Evolutionary conservation across 2,329 filamentous ascomycete genomes (phyloP), one percentile per base, ranked within the genome.

Genomic region (Stachybotrys elegans): DNA sequence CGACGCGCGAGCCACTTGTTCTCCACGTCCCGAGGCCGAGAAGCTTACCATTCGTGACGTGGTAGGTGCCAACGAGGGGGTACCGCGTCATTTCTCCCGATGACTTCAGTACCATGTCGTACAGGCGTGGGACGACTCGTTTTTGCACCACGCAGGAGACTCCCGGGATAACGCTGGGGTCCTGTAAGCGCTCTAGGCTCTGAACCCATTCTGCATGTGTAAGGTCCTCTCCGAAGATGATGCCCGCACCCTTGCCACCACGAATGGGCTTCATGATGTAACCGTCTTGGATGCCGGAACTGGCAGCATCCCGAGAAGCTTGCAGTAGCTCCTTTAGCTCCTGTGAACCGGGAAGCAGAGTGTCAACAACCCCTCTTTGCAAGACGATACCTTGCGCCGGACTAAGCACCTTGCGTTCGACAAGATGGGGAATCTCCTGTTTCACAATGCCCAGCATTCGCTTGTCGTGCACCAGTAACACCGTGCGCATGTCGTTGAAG

Each of bases 381-480:
- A 67, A 48, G 8, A 42, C 43, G 3, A 43, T 29, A 2, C 51
- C 62, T 44, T 69, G 61, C 1, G 12, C 40, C 2, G 45, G 13
- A 0, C 56, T 63, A 5, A 69, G 42, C 2, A 60, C 57, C 2
- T 44, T 17, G 1, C 54, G 52, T 1, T 23, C 44, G 4, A 62
- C 45, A 6, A 70, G 43, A 0, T 35, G n/a, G 4, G 48, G 42
- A 0, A 66, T 44, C 43, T 70, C 65, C 40, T 66, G 59, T 25
- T 50, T 57, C 4, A 70, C 47, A 11, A 70, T 58, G 8, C 65
- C 65, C 1, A 70, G 50, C 62, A 70, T 68, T 3, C 68, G 61
- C 46, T 71, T 70, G 49, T 71, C 68, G 44, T 70, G 68, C 1
- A 66, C 59, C 2, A 71, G 48, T 9, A 69, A 49, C 6, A 70